Percentiles rank a stretch among this genome's conserved stretches.
phyloP scores from a whole-genome alignment of 192 early-diverging fungal species.

The Mortierella claussenii region DNA sequence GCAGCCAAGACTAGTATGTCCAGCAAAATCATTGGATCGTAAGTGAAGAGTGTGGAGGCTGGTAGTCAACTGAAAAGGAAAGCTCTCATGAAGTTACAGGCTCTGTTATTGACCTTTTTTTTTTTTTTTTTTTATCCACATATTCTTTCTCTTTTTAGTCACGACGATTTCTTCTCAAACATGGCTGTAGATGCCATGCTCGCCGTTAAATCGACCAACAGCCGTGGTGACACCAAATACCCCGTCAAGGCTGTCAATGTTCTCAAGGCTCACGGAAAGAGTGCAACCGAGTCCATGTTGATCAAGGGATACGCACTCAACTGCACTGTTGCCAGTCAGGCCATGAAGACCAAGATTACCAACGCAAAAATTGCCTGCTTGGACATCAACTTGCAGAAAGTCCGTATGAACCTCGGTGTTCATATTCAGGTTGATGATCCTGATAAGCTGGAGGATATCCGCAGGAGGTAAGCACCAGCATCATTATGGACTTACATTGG shows the following conservation, averaged over 20 bases:
- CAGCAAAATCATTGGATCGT: constrained; percentile 97
- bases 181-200: constrained; percentile 94
- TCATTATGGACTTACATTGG: too few relatives aligned
- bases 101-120: background rate
- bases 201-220: constrained; percentile 89
- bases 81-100: too few relatives aligned
- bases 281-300: constrained; percentile 85
- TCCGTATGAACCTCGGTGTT: constrained; percentile 97
- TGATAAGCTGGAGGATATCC: constrained; percentile 96
- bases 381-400: constrained; percentile 99
- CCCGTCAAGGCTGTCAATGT: constrained; percentile 98
- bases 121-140: background rate
- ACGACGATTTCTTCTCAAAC: constrained; percentile 96
- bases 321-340: constrained; percentile 97
- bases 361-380: constrained; percentile 97
- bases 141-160: constrained; percentile 53
- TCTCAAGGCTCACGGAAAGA: constrained; percentile 96
- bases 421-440: constrained; percentile 99
- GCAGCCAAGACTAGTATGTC: constrained; percentile 99
- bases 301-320: constrained; percentile 97
- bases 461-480: constrained; percentile 68
- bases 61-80: background rate
- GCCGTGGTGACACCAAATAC: constrained; percentile 89
- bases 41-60: constrained; percentile 36
- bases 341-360: constrained; percentile 88